Conservation (phyloP, 2,329 filamentous ascomycete species). For the Fusarium longipes region DNA sequence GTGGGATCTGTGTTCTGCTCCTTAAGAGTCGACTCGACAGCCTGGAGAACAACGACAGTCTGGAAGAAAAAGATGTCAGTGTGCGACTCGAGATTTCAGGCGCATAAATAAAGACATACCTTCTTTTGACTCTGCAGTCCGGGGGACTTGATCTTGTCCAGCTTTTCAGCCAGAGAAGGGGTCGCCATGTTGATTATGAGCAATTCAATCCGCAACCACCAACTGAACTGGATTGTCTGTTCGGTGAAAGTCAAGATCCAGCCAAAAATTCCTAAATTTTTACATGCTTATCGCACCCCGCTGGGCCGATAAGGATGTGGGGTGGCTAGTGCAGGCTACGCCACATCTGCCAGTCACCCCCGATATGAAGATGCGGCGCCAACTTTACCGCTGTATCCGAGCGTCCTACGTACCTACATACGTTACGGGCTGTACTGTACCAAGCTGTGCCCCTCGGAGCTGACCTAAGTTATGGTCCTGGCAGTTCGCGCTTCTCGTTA, state of each 20-base stretch:
- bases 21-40: constrained; percentile 91
- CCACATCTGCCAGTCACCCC: constrained; percentile 33
- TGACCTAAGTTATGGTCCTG: constrained; percentile 43
- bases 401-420: constrained; percentile 1
- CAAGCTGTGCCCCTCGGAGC: constrained; percentile 45
- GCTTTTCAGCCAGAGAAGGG: constrained; percentile 78
- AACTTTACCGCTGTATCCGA: constrained; percentile 49
- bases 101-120: constrained; percentile 63
- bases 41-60: constrained; percentile 87
- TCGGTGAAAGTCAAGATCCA: constrained; percentile 44
- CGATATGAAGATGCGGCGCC: constrained; percentile 39
- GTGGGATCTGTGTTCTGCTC: constrained; percentile 87
- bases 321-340: constrained; percentile 14
- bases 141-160: constrained; percentile 96
- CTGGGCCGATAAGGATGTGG: constrained; percentile 42
- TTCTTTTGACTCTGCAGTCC: constrained; percentile 96
- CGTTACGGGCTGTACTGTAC: constrained; percentile 34
- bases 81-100: constrained; percentile 17
- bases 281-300: constrained; percentile 48
- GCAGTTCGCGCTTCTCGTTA: constrained; percentile 39
- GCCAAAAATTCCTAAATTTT: constrained; percentile 47
- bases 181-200: constrained; percentile 58
- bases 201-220: constrained; percentile 46
- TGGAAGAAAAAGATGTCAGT: constrained; percentile 51
- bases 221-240: constrained; percentile 45